phyloP scores from a whole-genome alignment of 805 yeast genomes.

The Teunomyces cretensis region DNA sequence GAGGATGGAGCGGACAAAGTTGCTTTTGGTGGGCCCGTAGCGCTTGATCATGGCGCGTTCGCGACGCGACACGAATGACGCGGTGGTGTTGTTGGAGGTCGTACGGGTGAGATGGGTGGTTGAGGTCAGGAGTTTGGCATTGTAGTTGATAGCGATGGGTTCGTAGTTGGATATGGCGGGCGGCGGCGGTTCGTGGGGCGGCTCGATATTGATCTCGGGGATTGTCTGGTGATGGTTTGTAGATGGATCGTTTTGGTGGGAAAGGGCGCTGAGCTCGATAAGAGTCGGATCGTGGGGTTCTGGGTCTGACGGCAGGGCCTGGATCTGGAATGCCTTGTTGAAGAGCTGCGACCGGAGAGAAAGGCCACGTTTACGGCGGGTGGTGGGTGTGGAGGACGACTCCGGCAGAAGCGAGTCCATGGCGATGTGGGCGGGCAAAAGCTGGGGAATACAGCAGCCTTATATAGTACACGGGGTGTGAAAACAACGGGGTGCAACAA shows the following conservation, averaged over 20 bases:
- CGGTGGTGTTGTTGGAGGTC: conserved; percentile 13
- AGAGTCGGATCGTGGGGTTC: conserved; percentile 12
- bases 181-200: conserved; percentile 3
- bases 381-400: conserved; percentile 14
- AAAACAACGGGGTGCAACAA: neutral
- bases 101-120: conserved; percentile 20
- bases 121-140: conserved; percentile 17
- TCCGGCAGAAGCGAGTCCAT: conserved; percentile 1
- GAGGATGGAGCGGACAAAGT: conserved; percentile 13
- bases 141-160: conserved; percentile 10
- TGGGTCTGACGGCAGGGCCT: conserved; percentile 22
- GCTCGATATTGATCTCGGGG: conserved; percentile 24
- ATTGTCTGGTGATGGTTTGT: conserved; percentile 11
- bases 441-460: neutral
- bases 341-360: conserved; percentile 67
- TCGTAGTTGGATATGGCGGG: conserved; percentile 2
- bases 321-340: conserved; percentile 37
- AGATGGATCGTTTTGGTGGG: neutral
- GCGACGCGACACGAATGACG: conserved; percentile 18
- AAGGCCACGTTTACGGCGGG: conserved; percentile 58
- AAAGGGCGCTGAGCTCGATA: neutral
- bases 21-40: conserved; percentile 9
- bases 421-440: neutral
- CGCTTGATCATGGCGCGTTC: conserved; percentile 14
- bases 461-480: neutral